A percentile compares a stretch with the other conserved stretches of the same genome.
Evolutionary conservation across 2,329 filamentous ascomycete species (phyloP).

Genomic region (Knufia fluminis): DNA sequence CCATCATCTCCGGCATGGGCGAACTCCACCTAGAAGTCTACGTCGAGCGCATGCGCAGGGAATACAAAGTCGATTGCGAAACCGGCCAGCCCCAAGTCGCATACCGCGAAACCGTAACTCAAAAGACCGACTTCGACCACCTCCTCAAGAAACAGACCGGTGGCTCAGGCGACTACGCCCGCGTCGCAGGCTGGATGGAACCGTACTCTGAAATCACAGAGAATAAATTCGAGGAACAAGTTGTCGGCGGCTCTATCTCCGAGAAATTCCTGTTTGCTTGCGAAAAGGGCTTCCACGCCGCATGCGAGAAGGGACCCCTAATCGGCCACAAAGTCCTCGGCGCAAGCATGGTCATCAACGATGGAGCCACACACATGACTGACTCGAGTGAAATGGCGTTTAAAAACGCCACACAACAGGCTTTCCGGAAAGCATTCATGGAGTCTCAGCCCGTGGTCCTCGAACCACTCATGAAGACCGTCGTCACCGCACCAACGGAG

Average conservation of each 20-base stretch:
- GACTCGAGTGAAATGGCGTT: slow-evolving; percentile 97
- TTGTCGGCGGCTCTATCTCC: slow-evolving; percentile 80
- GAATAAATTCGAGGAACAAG: slow-evolving; percentile 78
- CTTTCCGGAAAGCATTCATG: slow-evolving; percentile 87
- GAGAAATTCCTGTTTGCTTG: slow-evolving; percentile 95
- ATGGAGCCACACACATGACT: slow-evolving; percentile 93
- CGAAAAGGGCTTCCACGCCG: slow-evolving; percentile 82
- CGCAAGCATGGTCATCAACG: slow-evolving; percentile 82
- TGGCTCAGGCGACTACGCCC: slow-evolving; percentile 89
- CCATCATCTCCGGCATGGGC: slow-evolving; percentile 97
- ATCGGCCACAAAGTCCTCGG: slow-evolving; percentile 91
- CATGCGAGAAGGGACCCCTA: slow-evolving; percentile 77
- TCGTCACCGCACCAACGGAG: slow-evolving; percentile 88
- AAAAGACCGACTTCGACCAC: slow-evolving; percentile 77
- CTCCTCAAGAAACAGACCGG: slow-evolving; percentile 91
- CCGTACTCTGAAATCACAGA: slow-evolving; percentile 63
- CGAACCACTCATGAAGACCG: slow-evolving; percentile 97
- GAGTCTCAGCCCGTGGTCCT: slow-evolving; percentile 74
- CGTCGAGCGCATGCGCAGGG: slow-evolving; percentile 88
- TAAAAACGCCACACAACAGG: slow-evolving; percentile 87
- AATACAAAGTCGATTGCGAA: slow-evolving; percentile 91
- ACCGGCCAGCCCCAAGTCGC: slow-evolving; percentile 96
- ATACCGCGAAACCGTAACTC: slow-evolving; percentile 86
- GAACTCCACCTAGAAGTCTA: slow-evolving; percentile 96
- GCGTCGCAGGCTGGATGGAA: slow-evolving; percentile 85